phyloP scores from a whole-genome alignment of 208 protist species.

The Leishmania tarentolae region DNA sequence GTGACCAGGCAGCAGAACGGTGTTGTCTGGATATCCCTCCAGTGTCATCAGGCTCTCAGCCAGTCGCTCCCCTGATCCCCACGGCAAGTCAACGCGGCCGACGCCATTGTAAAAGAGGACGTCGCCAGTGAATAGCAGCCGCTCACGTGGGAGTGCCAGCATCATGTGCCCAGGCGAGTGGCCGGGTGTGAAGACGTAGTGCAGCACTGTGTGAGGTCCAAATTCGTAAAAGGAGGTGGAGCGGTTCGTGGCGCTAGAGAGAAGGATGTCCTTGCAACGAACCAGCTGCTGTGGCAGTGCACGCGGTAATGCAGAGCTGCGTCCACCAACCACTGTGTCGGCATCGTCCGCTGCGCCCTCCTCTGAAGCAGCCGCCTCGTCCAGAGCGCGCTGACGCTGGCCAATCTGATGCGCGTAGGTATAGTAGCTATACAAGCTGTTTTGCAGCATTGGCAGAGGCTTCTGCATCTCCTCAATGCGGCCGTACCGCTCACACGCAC shows the following conservation, averaged over 20 bases:
- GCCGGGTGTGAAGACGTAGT: conserved; percentile 89
- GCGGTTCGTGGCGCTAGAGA: conserved; percentile 80
- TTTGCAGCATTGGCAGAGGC: conserved; percentile 65
- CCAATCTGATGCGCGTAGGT: conserved; percentile 51
- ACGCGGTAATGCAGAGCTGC: not conserved
- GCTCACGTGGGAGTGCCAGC: conserved; percentile 81
- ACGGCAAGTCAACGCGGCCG: conserved; percentile 88
- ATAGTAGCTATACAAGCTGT: conserved; percentile 66
- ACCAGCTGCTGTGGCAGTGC: conserved; percentile 41
- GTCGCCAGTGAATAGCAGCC: conserved; percentile 87
- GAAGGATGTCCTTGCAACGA: conserved; percentile 67
- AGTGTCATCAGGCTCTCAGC: conserved; percentile 81
- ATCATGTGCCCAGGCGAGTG: conserved; percentile 92
- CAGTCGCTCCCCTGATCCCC: conserved; percentile 72
- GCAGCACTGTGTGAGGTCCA: conserved; percentile 67
- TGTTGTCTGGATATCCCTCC: conserved; percentile 79
- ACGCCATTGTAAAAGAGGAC: conserved; percentile 84
- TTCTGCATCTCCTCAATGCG: conserved; percentile 66
- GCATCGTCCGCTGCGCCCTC: not conserved
- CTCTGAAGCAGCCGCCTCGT: conserved; percentile 16
- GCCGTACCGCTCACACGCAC: conserved; percentile 78
- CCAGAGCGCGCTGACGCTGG: conserved; percentile 35
- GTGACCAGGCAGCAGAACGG: conserved; percentile 84
- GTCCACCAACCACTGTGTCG: not conserved
- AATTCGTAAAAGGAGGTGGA: conserved; percentile 84